A percentile compares a stretch with the other conserved stretches of the same genome.
Conservation (phyloP, 2,329 filamentous ascomycete genomes). For the Hypoxylon sp. region DNA sequence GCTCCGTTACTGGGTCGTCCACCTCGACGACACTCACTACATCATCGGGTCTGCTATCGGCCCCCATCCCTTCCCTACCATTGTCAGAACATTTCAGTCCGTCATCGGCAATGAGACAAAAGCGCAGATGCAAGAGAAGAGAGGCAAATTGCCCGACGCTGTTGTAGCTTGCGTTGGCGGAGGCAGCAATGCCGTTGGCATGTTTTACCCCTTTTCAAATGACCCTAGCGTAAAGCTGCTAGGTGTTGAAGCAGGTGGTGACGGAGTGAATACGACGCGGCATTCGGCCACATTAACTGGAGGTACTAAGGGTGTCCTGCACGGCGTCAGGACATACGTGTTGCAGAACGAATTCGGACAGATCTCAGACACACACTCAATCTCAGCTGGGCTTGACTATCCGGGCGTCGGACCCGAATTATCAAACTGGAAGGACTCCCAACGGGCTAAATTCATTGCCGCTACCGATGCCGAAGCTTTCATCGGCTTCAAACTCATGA, state of each 20-base stretch:
- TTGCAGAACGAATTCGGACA: conserved; percentile 94
- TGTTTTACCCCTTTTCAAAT: conserved; percentile 97
- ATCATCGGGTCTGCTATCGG: conserved; percentile 98
- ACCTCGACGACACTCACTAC: conserved; percentile 95
- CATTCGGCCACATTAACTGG: conserved; percentile 91
- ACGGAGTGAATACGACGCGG: conserved; percentile 86
- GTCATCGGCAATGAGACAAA: conserved; percentile 97
- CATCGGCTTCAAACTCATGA: conserved; percentile 85
- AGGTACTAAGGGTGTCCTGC: conserved; percentile 91
- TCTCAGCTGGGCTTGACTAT: conserved; percentile 97
- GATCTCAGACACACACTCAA: conserved; percentile 94
- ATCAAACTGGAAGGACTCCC: conserved; percentile 90
- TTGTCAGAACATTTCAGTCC: conserved; percentile 96
- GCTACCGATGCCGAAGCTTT: conserved; percentile 95
- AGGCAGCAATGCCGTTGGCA: conserved; percentile 94
- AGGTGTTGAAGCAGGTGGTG: conserved; percentile 95
- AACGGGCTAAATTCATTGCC: conserved; percentile 88
- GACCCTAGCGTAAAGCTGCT: conserved; percentile 89
- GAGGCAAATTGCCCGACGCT: conserved; percentile 92
- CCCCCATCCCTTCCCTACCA: conserved; percentile 97
- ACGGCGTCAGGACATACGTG: conserved; percentile 96
- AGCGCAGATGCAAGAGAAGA: conserved; percentile 86
- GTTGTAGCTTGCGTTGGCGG: conserved; percentile 97
- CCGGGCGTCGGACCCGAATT: conserved; percentile 96
- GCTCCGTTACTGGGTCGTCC: conserved; percentile 91